Conservation (phyloP, 805 yeast species). For the Kodamaea fukazawae region DNA sequence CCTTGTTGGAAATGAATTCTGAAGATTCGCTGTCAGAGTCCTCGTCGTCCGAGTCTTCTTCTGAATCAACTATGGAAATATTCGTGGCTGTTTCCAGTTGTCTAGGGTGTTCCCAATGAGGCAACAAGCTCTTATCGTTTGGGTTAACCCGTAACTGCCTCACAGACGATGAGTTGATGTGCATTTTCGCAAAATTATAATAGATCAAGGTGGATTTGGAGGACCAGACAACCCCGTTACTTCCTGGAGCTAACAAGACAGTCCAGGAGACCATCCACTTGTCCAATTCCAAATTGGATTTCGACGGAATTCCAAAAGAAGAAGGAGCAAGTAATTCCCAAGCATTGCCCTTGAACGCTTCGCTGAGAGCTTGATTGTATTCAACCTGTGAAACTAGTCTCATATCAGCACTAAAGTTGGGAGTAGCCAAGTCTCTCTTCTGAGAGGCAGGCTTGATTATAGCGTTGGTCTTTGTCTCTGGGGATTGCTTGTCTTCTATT, state of each 20-base stretch:
- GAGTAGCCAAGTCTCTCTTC: background rate
- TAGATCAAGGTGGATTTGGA: constrained; percentile 67
- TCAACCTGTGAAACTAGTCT: constrained; percentile 66
- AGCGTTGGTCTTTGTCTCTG: background rate
- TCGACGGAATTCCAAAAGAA: constrained; percentile 65
- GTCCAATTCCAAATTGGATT: constrained; percentile 62
- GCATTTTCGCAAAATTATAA: constrained; percentile 74
- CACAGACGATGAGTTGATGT: constrained; percentile 55
- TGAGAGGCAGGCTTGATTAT: background rate
- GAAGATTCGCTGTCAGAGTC: constrained; percentile 18
- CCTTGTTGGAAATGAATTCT: constrained; percentile 33
- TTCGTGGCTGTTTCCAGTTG: constrained; percentile 5
- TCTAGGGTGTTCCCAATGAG: constrained; percentile 26
- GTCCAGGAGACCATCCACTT: constrained; percentile 85
- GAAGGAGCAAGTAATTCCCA: constrained; percentile 62
- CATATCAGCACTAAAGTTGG: constrained; percentile 40
- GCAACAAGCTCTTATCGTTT: constrained; percentile 27
- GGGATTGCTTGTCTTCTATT: background rate
- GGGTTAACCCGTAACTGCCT: constrained; percentile 37
- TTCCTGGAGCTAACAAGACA: constrained; percentile 58
- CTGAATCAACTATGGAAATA: constrained; percentile 8
- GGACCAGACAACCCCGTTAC: constrained; percentile 59
- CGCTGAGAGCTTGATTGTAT: constrained; percentile 61
- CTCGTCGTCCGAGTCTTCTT: constrained; percentile 12
- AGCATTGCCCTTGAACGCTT: constrained; percentile 55